Percentiles rank a stretch among this genome's conserved stretches.
These are phyloP conservation scores for Zygoascus biomembranicola DNA, from an alignment of 805 yeast genomes.

Conservation along the genomic window DNA sequence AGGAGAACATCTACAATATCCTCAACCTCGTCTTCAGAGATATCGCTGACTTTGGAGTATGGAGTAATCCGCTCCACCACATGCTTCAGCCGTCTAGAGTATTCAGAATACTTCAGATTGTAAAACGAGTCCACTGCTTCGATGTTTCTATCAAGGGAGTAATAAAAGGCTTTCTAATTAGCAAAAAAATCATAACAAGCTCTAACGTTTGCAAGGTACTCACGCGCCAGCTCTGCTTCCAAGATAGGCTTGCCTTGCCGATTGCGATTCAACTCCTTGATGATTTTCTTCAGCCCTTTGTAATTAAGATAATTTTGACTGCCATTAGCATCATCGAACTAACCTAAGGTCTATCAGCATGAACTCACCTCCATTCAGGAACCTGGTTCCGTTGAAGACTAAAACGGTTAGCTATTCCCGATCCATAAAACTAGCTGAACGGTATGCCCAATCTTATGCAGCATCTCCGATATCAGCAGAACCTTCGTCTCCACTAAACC, in stretches of 20 bases:
- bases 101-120: slow-evolving; percentile 64
- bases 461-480: no score
- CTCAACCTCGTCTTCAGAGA: slow-evolving; percentile 48
- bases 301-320: slow-evolving; percentile 71
- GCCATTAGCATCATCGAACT: neutral
- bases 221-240: slow-evolving; percentile 30
- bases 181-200: neutral
- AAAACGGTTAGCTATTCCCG: neutral
- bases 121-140: slow-evolving; percentile 77
- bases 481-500: neutral
- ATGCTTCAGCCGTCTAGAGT: slow-evolving; percentile 54
- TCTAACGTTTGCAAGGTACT: slow-evolving; percentile 9
- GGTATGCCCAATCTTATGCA: no score
- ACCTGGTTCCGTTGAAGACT: slow-evolving; percentile 71
- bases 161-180: slow-evolving; percentile 57
- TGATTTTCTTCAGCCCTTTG: slow-evolving; percentile 71
- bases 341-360: neutral
- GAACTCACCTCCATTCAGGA: slow-evolving; percentile 72
- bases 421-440: no score
- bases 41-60: slow-evolving; percentile 16
- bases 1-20: slow-evolving; percentile 60
- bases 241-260: slow-evolving; percentile 9
- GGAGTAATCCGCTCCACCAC: slow-evolving; percentile 21
- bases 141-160: slow-evolving; percentile 67
- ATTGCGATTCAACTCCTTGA: slow-evolving; percentile 48